Conservation (phyloP, 306 rosid genomes). For the Castanospermum australe region DNA sequence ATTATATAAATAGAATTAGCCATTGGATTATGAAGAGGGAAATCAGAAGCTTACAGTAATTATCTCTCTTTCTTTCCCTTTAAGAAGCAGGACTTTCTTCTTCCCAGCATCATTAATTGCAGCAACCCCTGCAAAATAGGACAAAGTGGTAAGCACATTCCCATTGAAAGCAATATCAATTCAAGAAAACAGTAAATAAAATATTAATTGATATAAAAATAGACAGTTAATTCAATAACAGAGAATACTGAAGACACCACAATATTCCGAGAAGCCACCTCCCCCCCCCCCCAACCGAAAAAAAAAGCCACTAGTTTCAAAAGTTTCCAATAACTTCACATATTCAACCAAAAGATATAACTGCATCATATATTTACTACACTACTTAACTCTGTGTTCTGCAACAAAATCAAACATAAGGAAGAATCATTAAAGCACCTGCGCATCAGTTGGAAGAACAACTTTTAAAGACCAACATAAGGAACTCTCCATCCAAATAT, state of each 20-base stretch:
- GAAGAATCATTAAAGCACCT: neutral
- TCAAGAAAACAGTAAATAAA: neutral
- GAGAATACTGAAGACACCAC: neutral
- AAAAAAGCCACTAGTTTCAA: neutral
- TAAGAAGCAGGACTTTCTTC: slow-evolving; percentile 56
- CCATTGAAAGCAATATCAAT: neutral
- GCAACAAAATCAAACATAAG: neutral
- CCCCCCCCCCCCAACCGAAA: neutral
- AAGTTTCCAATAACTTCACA: too few relatives aligned
- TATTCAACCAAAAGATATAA: too few relatives aligned
- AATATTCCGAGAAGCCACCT: neutral
- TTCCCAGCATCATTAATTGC: slow-evolving; percentile 51
- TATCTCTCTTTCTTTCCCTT: slow-evolving; percentile 57
- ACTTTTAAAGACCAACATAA: neutral
- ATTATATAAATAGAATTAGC: slow-evolving; percentile 2
- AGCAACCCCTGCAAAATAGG: slow-evolving; percentile 38
- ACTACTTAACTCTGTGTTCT: neutral
- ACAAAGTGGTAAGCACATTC: slow-evolving; percentile 16
- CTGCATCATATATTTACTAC: too few relatives aligned
- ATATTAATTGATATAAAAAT: neutral
- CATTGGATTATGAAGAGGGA: neutral
- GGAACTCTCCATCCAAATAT: neutral
- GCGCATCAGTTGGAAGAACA: neutral
- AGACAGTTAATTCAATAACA: neutral
- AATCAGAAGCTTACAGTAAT: slow-evolving; percentile 43